A percentile compares a stretch with the other conserved stretches of the same genome.
phyloP scores from a whole-genome alignment of 1,284 basidiomycete genomes.

The Moesziomyces aphidis region DNA sequence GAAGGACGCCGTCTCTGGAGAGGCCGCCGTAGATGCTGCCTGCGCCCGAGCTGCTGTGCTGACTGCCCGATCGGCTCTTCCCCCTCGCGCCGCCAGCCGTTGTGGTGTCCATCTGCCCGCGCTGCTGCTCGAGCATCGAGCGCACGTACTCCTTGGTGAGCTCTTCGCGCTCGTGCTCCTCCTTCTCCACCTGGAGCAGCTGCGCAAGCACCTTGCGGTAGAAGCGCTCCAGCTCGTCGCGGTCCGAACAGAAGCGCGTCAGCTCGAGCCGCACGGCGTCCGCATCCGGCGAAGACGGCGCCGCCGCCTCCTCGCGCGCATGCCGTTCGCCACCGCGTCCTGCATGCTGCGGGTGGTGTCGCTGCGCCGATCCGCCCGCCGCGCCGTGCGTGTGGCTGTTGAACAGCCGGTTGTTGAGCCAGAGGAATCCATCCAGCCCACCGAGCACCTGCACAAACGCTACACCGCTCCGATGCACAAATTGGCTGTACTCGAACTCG shows the following conservation, averaged over 20 bases:
- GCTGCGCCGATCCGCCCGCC: not conserved
- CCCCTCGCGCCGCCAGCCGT: not conserved
- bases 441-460: conserved; percentile 66
- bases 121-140: conserved; percentile 11
- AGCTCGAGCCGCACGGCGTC: conserved; percentile 54
- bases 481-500: conserved; percentile 64
- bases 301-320: not conserved
- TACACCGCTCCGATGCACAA: conserved; percentile 63
- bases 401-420: conserved; percentile 65
- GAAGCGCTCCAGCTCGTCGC: conserved; percentile 50
- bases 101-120: not conserved
- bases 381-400: conserved; percentile 42
- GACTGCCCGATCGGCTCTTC: conserved; percentile 24
- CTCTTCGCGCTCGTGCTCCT: conserved; percentile 17
- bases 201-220: conserved; percentile 48
- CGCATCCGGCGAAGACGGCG: conserved; percentile 29
- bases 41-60: conserved; percentile 1
- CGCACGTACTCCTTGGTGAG: conserved; percentile 17
- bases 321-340: not conserved
- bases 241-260: conserved; percentile 52
- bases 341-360: conserved; percentile 5
- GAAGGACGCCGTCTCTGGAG: conserved; percentile 2
- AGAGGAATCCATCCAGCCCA: conserved; percentile 62
- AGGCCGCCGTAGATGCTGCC: conserved; percentile 1
- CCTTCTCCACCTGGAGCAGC: conserved; percentile 37